Base-by-base conservation (phyloP, 2,329 filamentous ascomycete species). In the Monilinia vaccinii-corymbosi region DNA sequence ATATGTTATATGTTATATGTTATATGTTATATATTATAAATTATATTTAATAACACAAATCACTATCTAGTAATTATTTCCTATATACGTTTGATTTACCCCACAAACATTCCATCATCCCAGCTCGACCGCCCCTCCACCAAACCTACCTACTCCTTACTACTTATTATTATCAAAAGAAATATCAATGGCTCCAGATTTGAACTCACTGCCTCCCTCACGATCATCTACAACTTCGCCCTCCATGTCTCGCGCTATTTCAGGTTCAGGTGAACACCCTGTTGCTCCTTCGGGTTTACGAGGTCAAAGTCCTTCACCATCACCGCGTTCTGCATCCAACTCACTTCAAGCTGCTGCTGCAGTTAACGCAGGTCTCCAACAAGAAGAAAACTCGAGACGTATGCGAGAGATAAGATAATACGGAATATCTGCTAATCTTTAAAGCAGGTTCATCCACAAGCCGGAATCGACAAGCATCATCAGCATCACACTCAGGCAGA, bases 311-410 rank as follows among this genome's bases (percentile, higher is more conserved):
- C 80, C 83, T 31, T 81, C 82, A 36, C 78, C 82, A 51, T 84
- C 85, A 48, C 81, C 84, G 42, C 79, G 86, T 66, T 84, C 83
- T 53, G 81, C 86, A 38, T 84, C 87, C 45, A 80, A 82, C 63
- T 91, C 88, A 16, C 79, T 94, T 11, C 88, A 88, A 71, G 88
- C 88, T 56, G 84, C 89, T 14, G 88, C 88, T 9, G 85, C 87
- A 47, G 81, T 92, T 73, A 93, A 93, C 71, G 87, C 88, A 32
- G 84, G 89, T 56, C 81, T 91, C 32, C 84, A 88, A 66, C 82
- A 81, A 64, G 82, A 88, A 69, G 77, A 82, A 44, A 53, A 44
- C n/a, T 81, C 81, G 14, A 75, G 79, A 71, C 77, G 83, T 85
- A 76, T 50, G 78, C 34, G 36, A n/a, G n/a, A n/a, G n/a, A n/a